Percentiles rank a stretch among this genome's conserved stretches.
These are phyloP conservation scores for Takakia lepidozioides DNA, from an alignment of 225 moss, liverwort and hornwort genomes.

Conservation along the genomic window DNA sequence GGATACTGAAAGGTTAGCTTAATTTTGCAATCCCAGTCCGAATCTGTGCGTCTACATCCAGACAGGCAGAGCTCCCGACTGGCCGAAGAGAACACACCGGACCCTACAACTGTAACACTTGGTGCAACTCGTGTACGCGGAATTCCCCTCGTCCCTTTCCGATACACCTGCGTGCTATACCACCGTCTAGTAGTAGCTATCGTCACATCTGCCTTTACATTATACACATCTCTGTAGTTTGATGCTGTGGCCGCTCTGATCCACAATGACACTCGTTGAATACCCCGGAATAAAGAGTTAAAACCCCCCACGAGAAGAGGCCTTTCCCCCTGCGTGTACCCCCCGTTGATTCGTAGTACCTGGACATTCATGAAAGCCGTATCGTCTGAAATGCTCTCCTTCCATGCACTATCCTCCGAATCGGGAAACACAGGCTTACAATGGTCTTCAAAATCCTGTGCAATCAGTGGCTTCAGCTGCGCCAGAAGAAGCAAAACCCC, in stretches of 20 bases:
- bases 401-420: constrained; percentile 33
- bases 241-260: constrained; percentile 10
- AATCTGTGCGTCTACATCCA: constrained; percentile 21
- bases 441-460: no score
- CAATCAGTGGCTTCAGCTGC: no score
- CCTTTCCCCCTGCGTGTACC: constrained; percentile 30
- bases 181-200: no score
- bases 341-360: constrained; percentile 28
- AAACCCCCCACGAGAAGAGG: constrained; percentile 17
- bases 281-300: neutral
- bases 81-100: constrained; percentile 15
- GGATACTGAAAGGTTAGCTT: constrained; percentile 36
- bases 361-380: neutral
- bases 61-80: constrained; percentile 38
- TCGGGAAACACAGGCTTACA: no score
- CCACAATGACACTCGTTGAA: constrained; percentile 28
- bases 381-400: constrained; percentile 4
- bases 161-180: constrained; percentile 21
- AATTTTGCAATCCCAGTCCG: constrained; percentile 29
- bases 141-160: constrained; percentile 14
- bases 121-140: constrained; percentile 13
- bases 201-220: constrained; percentile 12
- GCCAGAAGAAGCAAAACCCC: no score
- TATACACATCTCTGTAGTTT: constrained; percentile 19
- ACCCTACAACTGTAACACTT: constrained; percentile 17